A percentile compares a stretch with the other conserved stretches of the same genome.
Conservation (phyloP, 2,329 filamentous ascomycete genomes). For the Ceratocystis colombiana region DNA sequence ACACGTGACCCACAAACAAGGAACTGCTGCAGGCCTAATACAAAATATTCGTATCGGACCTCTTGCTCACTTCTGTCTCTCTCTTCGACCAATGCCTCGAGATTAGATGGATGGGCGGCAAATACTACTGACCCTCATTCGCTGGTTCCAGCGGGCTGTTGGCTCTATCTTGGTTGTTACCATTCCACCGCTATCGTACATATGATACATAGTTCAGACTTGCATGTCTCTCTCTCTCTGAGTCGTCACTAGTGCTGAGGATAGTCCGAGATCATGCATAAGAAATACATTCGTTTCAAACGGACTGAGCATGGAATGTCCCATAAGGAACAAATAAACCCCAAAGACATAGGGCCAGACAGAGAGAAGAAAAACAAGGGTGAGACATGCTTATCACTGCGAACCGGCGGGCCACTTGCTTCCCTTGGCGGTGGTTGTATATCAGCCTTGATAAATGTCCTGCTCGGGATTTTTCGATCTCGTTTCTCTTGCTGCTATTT, state of each 20-base stretch:
- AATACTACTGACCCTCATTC: too few relatives aligned
- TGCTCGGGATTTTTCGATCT: not conserved
- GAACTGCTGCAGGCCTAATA: too few relatives aligned
- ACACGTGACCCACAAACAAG: too few relatives aligned
- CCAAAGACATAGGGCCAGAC: not conserved
- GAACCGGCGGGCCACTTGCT: not conserved
- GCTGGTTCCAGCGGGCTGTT: too few relatives aligned
- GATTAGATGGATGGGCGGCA: too few relatives aligned
- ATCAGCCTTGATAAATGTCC: not conserved
- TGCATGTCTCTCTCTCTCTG: not conserved
- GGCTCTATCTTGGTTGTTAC: not conserved
- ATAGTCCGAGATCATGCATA: not conserved
- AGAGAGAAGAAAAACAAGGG: not conserved
- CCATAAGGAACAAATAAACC: not conserved
- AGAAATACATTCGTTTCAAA: not conserved
- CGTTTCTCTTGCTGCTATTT: not conserved
- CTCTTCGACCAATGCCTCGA: too few relatives aligned
- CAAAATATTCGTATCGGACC: too few relatives aligned
- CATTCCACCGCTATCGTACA: not conserved
- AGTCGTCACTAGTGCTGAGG: too few relatives aligned
- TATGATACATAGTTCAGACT: not conserved
- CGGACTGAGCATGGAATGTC: not conserved
- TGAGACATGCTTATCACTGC: constrained; percentile 6
- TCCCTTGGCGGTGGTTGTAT: not conserved
- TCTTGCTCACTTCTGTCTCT: too few relatives aligned